Evolutionary conservation across 169 alveolate genomes (phyloP).

Genomic region (Plasmodium coatneyi): DNA sequence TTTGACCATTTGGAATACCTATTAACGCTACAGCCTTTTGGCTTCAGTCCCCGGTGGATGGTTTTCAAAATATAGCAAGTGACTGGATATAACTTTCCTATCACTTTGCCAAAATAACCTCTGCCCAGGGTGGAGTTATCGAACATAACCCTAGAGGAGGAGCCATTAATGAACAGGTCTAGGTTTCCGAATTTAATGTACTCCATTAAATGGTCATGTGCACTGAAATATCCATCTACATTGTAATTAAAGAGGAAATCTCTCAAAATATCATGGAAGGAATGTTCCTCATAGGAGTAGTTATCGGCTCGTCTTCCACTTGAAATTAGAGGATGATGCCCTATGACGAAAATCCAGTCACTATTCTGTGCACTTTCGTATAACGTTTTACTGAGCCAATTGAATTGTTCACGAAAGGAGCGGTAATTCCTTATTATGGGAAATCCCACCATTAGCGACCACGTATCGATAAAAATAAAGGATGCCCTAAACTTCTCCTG

Average conservation of each 20-base stretch:
- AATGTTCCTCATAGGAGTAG: conserved; percentile 61
- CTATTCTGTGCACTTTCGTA: conserved; percentile 68
- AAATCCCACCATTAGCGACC: conserved; percentile 73
- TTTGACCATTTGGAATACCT: conserved; percentile 66
- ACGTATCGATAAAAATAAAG: conserved; percentile 69
- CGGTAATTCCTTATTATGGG: conserved; percentile 71
- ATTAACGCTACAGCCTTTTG: conserved; percentile 55
- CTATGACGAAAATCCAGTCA: conserved; percentile 74
- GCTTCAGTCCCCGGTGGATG: conserved; percentile 32
- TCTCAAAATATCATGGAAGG: conserved; percentile 61
- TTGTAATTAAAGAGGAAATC: conserved; percentile 49
- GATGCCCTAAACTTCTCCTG: conserved; percentile 68
- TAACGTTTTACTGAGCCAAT: conserved; percentile 70
- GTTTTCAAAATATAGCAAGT: conserved; percentile 50
- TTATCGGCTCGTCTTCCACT: conserved; percentile 74
- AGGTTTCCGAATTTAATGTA: conserved; percentile 42
- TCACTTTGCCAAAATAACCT: conserved; percentile 51
- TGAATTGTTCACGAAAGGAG: conserved; percentile 50
- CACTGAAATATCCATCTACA: conserved; percentile 72
- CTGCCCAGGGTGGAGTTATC: conserved; percentile 72
- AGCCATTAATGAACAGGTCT: conserved; percentile 58
- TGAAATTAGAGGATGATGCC: conserved; percentile 73
- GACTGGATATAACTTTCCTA: conserved; percentile 55
- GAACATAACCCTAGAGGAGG: conserved; percentile 69
- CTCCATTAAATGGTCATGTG: conserved; percentile 76